phyloP scores from a whole-genome alignment of 768 basidiomycete genomes.

The Boletus vermiculosoides region DNA sequence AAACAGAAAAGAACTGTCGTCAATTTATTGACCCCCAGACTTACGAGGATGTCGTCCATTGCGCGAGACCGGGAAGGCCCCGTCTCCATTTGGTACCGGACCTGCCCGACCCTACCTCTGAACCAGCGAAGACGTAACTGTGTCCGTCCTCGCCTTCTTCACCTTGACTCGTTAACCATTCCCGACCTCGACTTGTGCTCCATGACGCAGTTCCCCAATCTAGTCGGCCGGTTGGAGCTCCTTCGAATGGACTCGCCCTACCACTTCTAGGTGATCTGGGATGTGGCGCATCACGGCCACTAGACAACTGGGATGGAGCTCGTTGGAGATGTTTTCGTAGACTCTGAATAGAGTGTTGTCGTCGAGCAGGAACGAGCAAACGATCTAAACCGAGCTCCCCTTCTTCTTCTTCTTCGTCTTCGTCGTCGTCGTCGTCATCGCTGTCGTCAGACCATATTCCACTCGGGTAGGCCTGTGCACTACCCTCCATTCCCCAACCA shows the following conservation, averaged over 20 bases:
- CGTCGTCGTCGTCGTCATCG: conserved; percentile 37
- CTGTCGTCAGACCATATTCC: conserved; percentile 23
- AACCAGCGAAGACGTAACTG: conserved; percentile 23
- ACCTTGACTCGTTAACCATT: conserved; percentile 31
- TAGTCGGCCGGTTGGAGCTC: neutral
- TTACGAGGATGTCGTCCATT: conserved; percentile 30
- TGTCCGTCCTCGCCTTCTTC: conserved; percentile 31
- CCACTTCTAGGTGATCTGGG: conserved; percentile 19
- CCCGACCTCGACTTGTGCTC: conserved; percentile 18
- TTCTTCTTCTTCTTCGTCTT: conserved; percentile 47
- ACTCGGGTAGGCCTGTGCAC: conserved; percentile 14
- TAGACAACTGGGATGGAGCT: conserved; percentile 4
- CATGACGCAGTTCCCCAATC: conserved; percentile 25
- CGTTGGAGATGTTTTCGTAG: conserved; percentile 59
- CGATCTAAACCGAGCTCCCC: conserved; percentile 64
- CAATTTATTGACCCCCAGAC: conserved; percentile 3
- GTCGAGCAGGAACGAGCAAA: conserved; percentile 66
- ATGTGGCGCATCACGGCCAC: conserved; percentile 12
- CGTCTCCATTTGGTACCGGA: conserved; percentile 29
- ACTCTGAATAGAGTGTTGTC: conserved; percentile 73
- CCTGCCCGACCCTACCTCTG: conserved; percentile 14
- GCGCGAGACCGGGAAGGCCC: conserved; percentile 34
- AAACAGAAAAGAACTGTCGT: neutral
- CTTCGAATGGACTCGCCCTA: conserved; percentile 17
- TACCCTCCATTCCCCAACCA: conserved; percentile 32